Evolutionary conservation across 768 basidiomycete genomes (phyloP).

Genomic region (Clitopilus passeckerianus): DNA sequence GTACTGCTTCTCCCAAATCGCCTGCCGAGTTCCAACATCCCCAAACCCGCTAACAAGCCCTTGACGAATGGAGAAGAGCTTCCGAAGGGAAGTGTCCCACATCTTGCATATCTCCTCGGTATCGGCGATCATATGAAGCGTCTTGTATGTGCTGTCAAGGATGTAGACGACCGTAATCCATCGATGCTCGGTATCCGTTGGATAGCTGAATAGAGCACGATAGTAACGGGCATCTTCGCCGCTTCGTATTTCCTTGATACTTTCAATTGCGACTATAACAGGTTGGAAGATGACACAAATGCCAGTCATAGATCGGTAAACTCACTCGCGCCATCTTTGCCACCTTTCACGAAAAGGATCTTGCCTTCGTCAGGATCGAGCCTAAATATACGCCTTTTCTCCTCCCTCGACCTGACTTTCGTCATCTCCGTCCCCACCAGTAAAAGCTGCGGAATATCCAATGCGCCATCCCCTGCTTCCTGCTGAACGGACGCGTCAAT

Average conservation of each 20-base stretch:
- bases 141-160: conserved; percentile 74
- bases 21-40: conserved; percentile 56
- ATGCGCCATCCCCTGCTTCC: not conserved
- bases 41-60: conserved; percentile 68
- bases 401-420: conserved; percentile 74
- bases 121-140: conserved; percentile 77
- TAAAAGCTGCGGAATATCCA: not conserved
- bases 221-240: conserved; percentile 69
- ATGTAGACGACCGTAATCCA: conserved; percentile 90
- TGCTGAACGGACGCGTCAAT: not conserved
- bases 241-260: conserved; percentile 81
- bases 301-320: conserved; percentile 13
- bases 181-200: conserved; percentile 55
- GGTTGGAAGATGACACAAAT: not conserved
- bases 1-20: conserved; percentile 76
- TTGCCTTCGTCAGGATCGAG: conserved; percentile 75
- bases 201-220: conserved; percentile 62
- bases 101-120: conserved; percentile 42
- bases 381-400: conserved; percentile 62
- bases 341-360: conserved; percentile 65
- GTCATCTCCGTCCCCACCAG: conserved; percentile 59
- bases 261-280: conserved; percentile 71
- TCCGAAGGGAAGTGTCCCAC: conserved; percentile 56
- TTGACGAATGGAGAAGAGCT: conserved; percentile 59
- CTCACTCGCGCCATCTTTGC: conserved; percentile 51